phyloP scores from a whole-genome alignment of 2,329 filamentous ascomycete species.

The Beauveria sp. region DNA sequence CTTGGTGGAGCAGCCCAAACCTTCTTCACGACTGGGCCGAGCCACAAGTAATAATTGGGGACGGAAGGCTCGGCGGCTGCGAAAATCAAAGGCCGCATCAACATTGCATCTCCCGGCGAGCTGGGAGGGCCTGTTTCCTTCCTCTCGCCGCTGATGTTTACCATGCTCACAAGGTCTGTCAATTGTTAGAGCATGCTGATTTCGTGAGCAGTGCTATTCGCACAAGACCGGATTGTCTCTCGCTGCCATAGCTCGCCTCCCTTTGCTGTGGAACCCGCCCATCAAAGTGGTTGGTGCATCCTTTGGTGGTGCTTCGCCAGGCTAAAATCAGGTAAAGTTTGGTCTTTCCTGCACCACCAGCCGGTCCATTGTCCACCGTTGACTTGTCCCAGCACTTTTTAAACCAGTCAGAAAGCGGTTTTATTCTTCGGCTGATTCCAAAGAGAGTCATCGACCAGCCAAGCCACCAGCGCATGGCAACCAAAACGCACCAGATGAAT shows the following conservation, averaged over 20 bases:
- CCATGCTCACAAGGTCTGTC: too few relatives aligned
- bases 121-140: too few relatives aligned
- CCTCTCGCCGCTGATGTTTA: too few relatives aligned
- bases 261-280: neutral
- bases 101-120: too few relatives aligned
- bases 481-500: neutral
- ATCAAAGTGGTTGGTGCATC: neutral
- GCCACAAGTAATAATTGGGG: conserved; percentile 4
- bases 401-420: neutral
- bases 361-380: neutral
- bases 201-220: too few relatives aligned
- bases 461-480: too few relatives aligned
- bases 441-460: neutral
- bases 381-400: neutral
- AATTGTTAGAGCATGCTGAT: too few relatives aligned
- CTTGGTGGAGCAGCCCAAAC: neutral
- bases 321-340: neutral
- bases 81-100: neutral
- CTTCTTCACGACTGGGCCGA: neutral
- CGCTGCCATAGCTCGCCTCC: neutral
- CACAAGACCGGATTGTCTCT: too few relatives aligned
- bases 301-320: neutral
- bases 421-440: neutral
- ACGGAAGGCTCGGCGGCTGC: neutral
- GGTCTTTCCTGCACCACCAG: neutral